Percentiles rank a stretch among this genome's conserved stretches.
These are phyloP conservation scores for Pythium apleroticum DNA, from an alignment of 352 stramenopile species.

Conservation along the genomic window DNA sequence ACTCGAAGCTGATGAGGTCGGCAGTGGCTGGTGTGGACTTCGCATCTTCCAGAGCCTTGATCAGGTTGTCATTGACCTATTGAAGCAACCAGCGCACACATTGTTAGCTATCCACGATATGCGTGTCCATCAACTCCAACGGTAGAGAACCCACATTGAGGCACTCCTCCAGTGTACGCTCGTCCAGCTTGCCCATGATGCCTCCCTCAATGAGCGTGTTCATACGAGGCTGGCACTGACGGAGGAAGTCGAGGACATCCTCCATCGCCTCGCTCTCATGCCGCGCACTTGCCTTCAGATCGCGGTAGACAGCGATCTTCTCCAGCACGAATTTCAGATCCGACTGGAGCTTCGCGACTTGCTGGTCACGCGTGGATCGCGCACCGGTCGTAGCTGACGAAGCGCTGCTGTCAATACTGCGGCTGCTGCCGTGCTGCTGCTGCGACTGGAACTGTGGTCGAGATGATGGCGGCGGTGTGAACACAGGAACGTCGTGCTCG, in stretches of 20 bases:
- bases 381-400: background rate
- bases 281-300: slow-evolving; percentile 35
- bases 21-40: slow-evolving; percentile 24
- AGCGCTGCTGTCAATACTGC: slow-evolving; percentile 16
- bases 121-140: background rate
- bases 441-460: slow-evolving; percentile 2
- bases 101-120: background rate
- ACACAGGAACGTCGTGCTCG: slow-evolving; percentile 67
- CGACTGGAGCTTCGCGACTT: slow-evolving; percentile 66
- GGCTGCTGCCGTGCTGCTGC: slow-evolving; percentile 18
- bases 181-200: slow-evolving; percentile 82
- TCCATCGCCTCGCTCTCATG: slow-evolving; percentile 47
- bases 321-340: slow-evolving; percentile 71
- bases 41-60: slow-evolving; percentile 67
- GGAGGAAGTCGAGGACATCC: slow-evolving; percentile 77
- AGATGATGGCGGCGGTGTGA: slow-evolving; percentile 58
- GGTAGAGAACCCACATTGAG: slow-evolving; percentile 52
- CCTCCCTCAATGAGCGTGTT: slow-evolving; percentile 88
- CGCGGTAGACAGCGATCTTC: slow-evolving; percentile 59
- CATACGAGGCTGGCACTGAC: slow-evolving; percentile 84
- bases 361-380: slow-evolving; percentile 47
- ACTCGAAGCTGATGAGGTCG: slow-evolving; percentile 69
- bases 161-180: slow-evolving; percentile 75
- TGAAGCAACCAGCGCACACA: background rate
- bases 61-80: slow-evolving; percentile 84